Evolutionary conservation across 129 eudicot species (phyloP), one percentile per base, ranked within the genome.

Genomic region (Oenanthe sinensis): DNA sequence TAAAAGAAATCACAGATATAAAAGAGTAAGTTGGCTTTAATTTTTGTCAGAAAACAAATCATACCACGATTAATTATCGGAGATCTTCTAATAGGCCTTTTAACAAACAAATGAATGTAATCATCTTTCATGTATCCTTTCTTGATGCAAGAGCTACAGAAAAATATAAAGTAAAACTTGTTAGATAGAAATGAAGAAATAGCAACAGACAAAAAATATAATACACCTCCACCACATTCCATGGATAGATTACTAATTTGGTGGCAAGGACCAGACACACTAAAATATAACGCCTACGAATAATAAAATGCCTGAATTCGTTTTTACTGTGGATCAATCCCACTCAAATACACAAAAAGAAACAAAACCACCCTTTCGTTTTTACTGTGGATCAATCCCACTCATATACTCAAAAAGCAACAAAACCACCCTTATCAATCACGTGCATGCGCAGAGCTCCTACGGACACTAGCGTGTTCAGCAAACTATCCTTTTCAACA

Each of bases 121-220:
- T 92, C 97, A 89, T 96, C 99, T 85, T 85, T 96, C 86, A 96
- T 92, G 83, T 92, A 96, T 82, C 95, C 97, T 79, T 96, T 96
- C 80, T 86, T 92, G 50, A 96, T 97, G 77, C 99, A 96, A 43
- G 97, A 92, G 90, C 97, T 95, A 72, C 45, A 80, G 6, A 74
- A 73, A 82, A 48, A 60, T 26, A 84, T 77, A 84, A 46, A 46
- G 75, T 13, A 46, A 37, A 10, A 46, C 45, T 28, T n/a, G 77
- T 13, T 74, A 74, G 13, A 13, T 26, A 45, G 0, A 72, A 44
- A 43, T n/a, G 54, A 20, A 43, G 33, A 72, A 3, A 43, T n/a
- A 24, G 4, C 22, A 43, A 20, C 76, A 10, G 37, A 72, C 26
- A 40, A 22, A 71, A 70, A 40, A 30, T 12, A 67, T 70, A 39